Base-by-base conservation (phyloP, 2,329 filamentous ascomycete species). In the Claviceps capensis region DNA sequence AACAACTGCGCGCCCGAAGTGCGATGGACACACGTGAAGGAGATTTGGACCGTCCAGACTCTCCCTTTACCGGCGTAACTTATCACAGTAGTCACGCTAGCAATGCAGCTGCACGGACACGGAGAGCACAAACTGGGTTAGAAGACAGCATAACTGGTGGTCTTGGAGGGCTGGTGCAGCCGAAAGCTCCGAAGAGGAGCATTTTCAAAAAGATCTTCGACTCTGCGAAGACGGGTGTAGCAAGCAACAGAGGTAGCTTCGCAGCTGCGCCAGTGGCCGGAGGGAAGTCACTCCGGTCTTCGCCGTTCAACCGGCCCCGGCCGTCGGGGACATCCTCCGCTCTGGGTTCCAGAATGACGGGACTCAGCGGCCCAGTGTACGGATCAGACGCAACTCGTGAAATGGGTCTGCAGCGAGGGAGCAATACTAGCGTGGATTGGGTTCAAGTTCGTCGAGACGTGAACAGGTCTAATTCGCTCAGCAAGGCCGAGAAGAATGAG, bases 161-260 rank as follows among this genome's bases (percentile, higher is more conserved):
- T 0, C 75, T 96, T 5, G 91, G 91, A 42, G 90, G 91, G 0
- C 76, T 97, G 8, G 74, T 82, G 6, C 72, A 76, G 54, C 89
- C 89, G 0, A 86, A 90, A 67, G 75, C 82, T 1, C 88, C 87
- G 56, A 93, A 88, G 66, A 83, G 84, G 55, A 91, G 88, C 48
- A 95, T 97, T 62, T 93, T 97, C 74, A 93, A 91, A 67, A 94
- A 95, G 63, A 91, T 97, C 60, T 81, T 96, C 34, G 90, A 95
- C 58, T 88, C 88, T 2, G 91, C 90, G 16, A 96, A 95, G 71
- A 96, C 91, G 0, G 88, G 89, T 36, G 90, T 94, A 37, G 91
- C 91, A 2, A 95, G 83, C 63, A 88, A 87, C 50, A 81, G 91
- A 56, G 93, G 85, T 57, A 95, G 85, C 57, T 88, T 96, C 57